Percentiles rank a stretch among this genome's conserved stretches.
Evolutionary conservation across 225 moss, liverwort and hornwort species (phyloP).

Genomic region (Bryoerythrophyllum caledonicum): DNA sequence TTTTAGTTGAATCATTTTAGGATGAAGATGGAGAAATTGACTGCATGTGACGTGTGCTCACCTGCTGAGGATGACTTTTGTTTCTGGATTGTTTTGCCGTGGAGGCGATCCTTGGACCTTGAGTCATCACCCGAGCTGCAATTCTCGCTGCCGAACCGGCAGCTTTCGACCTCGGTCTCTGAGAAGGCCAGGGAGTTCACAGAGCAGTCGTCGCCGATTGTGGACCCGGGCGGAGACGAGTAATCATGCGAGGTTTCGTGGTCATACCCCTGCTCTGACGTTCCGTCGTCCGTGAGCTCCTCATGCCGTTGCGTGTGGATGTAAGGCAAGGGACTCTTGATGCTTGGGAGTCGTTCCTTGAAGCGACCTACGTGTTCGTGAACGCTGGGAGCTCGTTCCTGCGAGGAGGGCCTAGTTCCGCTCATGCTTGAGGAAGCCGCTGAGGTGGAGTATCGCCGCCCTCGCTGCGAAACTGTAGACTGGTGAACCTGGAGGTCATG

Average conservation of each 20-base stretch:
- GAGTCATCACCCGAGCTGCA: constrained; percentile 29
- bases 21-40: too few species aligned
- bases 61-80: constrained; percentile 33
- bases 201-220: constrained; percentile 37
- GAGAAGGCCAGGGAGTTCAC: constrained; percentile 31
- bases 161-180: constrained; percentile 24
- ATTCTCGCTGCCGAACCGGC: constrained; percentile 20
- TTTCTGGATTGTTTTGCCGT: constrained; percentile 15
- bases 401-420: not conserved
- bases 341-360: constrained; percentile 17
- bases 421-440: constrained; percentile 6
- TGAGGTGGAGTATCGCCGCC: constrained; percentile 28
- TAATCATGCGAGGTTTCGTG: constrained; percentile 31
- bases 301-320: constrained; percentile 1
- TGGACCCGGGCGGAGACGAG: constrained; percentile 28
- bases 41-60: constrained; percentile 4
- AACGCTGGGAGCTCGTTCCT: not conserved
- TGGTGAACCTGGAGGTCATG: constrained; percentile 30
- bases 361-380: constrained; percentile 7
- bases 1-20: too few species aligned
- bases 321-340: not conserved
- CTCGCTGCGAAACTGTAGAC: constrained; percentile 29
- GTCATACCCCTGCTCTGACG: constrained; percentile 29
- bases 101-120: constrained; percentile 24
- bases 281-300: constrained; percentile 32